phyloP scores from a whole-genome alignment of 129 eudicot genomes.

The Flaveria linearis region DNA sequence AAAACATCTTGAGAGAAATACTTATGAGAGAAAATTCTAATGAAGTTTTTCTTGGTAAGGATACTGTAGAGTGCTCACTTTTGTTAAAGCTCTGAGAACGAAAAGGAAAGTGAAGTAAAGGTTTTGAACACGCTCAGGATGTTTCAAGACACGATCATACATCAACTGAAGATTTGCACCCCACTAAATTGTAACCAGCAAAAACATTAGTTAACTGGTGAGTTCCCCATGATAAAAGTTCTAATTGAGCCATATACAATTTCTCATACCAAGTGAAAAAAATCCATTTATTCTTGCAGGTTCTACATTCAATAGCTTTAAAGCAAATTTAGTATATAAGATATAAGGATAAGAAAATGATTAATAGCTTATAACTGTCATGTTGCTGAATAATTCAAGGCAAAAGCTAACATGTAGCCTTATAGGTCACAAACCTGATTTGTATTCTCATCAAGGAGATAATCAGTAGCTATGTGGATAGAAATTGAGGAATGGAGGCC shows the following conservation, averaged over 20 bases:
- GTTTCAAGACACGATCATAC: constrained; percentile 82
- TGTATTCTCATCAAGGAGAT: constrained; percentile 76
- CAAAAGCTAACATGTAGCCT: constrained; percentile 15
- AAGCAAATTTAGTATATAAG: neutral
- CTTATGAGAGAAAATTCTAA: neutral
- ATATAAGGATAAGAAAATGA: neutral
- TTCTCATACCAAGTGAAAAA: neutral
- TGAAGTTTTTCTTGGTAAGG: neutral
- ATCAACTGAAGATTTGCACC: constrained; percentile 70
- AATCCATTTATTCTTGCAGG: neutral
- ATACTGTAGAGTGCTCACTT: constrained; percentile 48
- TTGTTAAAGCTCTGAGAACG: constrained; percentile 93
- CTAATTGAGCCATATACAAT: neutral
- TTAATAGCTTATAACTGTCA: neutral
- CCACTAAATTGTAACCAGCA: constrained; percentile 67
- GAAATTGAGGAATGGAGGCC: constrained; percentile 95
- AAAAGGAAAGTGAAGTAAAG: constrained; percentile 87
- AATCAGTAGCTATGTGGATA: constrained; percentile 82
- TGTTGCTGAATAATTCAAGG: neutral
- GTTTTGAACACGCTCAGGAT: constrained; percentile 90
- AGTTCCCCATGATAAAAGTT: neutral
- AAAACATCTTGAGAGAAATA: neutral
- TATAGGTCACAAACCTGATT: constrained; percentile 53
- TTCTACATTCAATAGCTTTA: neutral
- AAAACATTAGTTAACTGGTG: constrained; percentile 19